Evolutionary conservation across 768 basidiomycete genomes (phyloP).

Genomic region (Pluteus cervinus): DNA sequence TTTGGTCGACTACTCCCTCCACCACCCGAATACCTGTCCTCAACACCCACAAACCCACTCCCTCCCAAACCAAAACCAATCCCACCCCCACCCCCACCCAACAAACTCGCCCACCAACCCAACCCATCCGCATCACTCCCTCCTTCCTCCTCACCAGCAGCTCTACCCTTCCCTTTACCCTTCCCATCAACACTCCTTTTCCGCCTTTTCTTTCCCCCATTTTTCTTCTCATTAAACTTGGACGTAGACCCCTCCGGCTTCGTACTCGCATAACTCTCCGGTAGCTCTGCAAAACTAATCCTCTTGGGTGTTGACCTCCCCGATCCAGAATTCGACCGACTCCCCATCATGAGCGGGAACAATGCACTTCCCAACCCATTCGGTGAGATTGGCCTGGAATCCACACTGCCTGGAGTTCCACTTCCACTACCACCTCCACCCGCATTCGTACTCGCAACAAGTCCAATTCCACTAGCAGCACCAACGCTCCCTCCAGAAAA

Average conservation of each 20-base stretch:
- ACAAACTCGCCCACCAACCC: constrained; percentile 12
- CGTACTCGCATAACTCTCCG: constrained; percentile 46
- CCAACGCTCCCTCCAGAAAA: background rate
- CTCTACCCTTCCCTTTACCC: constrained; percentile 9
- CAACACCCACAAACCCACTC: constrained; percentile 7
- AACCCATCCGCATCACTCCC: constrained; percentile 9
- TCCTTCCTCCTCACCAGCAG: constrained; percentile 11
- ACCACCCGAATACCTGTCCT: too few species aligned
- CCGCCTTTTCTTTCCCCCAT: constrained; percentile 13
- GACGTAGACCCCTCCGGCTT: constrained; percentile 22
- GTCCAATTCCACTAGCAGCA: background rate
- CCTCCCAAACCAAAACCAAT: constrained; percentile 7
- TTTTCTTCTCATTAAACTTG: constrained; percentile 31
- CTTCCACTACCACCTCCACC: too few species aligned
- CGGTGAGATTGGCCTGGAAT: too few species aligned
- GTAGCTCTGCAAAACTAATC: constrained; percentile 75
- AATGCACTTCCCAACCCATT: constrained; percentile 4
- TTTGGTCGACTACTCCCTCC: too few species aligned
- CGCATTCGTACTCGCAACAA: background rate
- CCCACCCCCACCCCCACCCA: constrained; percentile 6
- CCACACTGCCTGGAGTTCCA: background rate
- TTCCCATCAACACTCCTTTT: constrained; percentile 4
- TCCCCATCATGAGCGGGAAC: constrained; percentile 7
- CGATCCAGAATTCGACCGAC: constrained; percentile 38
- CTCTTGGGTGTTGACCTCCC: constrained; percentile 57